Base-by-base conservation (phyloP, 2,329 filamentous ascomycete species). In the Gnomoniopsis smithogilvyi region DNA sequence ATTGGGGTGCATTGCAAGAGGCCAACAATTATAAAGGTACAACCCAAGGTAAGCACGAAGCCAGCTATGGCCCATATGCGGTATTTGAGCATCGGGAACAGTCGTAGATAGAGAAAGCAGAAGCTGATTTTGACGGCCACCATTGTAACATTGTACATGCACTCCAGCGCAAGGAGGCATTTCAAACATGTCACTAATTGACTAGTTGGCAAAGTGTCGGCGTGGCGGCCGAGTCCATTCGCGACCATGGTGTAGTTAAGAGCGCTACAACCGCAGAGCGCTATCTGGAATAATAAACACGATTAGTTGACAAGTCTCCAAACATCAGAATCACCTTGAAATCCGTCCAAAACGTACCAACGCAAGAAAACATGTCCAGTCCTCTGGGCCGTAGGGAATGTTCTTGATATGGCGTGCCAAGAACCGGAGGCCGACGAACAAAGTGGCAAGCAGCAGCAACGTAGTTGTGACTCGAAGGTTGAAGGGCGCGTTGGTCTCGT, bases 1-100 rank as follows among this genome's bases (percentile, higher is more conserved):
- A 84, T 70, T 2, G 81, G 82, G 2, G 58, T 73, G 66, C 82
- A 84, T 62, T 84, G 78, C 65, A 76, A 77, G 50, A 82, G 74
- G 7, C 79, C 80, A 3, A 75, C 74, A 2, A 72, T 64, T 1
- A 75, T 73, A 3, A 78, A 76, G 19, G 73, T 75, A 6, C 79
- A 61, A 64, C 75, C 78, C 67, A 78, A 83, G n/a, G 71, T 67
- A 12, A 74, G 21, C 17, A 83, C 73, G 55, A 81, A 67, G 50
- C 65, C 65, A 22, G 80, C 67, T 38, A 81, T 67, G 17, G 69
- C 58, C 58, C 74, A 74, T 17, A 50, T 15, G 24, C 17, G 26
- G 7, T 34, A 8, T 26, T 21, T 50, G 2, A 50, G 30, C 14
- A 6, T 14, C 1, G 47, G 47, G n/a, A 50, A 50, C 6, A 50